Evolutionary conservation across 2,329 filamentous ascomycete genomes (phyloP).

Genomic region (Alternaria gaisen): DNA sequence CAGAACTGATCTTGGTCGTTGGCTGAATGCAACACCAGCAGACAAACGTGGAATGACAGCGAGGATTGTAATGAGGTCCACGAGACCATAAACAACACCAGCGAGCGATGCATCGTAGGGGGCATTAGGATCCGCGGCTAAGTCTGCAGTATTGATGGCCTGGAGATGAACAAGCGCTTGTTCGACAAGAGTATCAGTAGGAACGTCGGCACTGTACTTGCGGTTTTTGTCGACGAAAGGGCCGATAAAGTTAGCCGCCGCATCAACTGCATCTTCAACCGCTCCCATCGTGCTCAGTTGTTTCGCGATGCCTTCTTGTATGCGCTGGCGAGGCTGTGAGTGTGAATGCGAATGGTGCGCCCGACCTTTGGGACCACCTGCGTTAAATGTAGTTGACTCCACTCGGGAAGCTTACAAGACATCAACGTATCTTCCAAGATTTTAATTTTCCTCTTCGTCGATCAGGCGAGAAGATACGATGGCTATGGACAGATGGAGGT

Average conservation of each 20-base stretch:
- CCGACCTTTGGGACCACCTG: background rate
- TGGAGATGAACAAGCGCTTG: slow-evolving; percentile 43
- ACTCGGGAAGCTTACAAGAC: background rate
- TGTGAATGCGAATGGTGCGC: background rate
- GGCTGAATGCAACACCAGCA: slow-evolving; percentile 42
- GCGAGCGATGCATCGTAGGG: slow-evolving; percentile 52
- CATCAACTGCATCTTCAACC: slow-evolving; percentile 45
- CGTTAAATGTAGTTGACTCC: background rate
- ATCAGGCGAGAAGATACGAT: background rate
- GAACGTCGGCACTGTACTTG: slow-evolving; percentile 16
- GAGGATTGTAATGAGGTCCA: slow-evolving; percentile 47
- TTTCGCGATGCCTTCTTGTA: background rate
- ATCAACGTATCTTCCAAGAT: background rate
- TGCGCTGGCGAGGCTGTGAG: background rate
- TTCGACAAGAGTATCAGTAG: slow-evolving; percentile 31
- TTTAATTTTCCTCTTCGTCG: background rate
- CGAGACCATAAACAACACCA: slow-evolving; percentile 49
- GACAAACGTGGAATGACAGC: slow-evolving; percentile 49
- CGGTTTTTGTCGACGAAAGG: slow-evolving; percentile 37
- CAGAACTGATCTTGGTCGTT: slow-evolving; percentile 48
- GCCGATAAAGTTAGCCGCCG: slow-evolving; percentile 44
- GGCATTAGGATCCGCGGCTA: slow-evolving; percentile 41
- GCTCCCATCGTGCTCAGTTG: slow-evolving; percentile 32
- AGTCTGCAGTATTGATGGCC: slow-evolving; percentile 46
- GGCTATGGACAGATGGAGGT: background rate